Evolutionary conservation across 257 asterid species (phyloP).

Genomic region (Agastache rugosa): DNA sequence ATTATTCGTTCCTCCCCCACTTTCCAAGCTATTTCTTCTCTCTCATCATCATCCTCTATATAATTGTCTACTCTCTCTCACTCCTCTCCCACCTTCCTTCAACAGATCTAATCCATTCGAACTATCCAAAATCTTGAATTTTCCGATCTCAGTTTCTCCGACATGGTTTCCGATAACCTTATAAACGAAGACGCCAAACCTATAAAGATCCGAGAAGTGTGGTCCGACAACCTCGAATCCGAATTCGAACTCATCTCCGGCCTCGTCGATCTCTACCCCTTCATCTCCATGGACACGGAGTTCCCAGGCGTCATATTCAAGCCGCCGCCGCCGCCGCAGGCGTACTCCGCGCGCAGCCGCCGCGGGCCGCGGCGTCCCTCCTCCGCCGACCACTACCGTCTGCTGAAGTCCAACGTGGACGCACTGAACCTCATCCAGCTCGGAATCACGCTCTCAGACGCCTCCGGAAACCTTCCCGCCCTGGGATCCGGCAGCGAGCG

Average conservation of each 20-base stretch:
- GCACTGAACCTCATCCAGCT: constrained; percentile 66
- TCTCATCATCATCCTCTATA: constrained; percentile 23
- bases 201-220: constrained; percentile 51
- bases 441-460: constrained; percentile 75
- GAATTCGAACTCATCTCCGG: constrained; percentile 52
- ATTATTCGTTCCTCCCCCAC: constrained; percentile 28
- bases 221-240: constrained; percentile 52
- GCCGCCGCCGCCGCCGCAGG: constrained; percentile 34
- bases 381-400: constrained; percentile 59
- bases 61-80: constrained; percentile 11
- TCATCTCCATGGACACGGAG: constrained; percentile 66
- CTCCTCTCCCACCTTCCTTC: constrained; percentile 9
- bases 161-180: constrained; percentile 33
- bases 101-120: neutral
- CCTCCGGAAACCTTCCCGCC: constrained; percentile 70
- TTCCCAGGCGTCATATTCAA: constrained; percentile 74
- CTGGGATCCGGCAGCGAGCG: constrained; percentile 45
- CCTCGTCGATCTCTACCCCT: constrained; percentile 51
- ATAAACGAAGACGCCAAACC: constrained; percentile 21
- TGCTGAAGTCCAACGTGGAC: constrained; percentile 77
- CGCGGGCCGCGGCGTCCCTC: constrained; percentile 36
- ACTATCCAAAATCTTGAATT: neutral
- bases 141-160: neutral
- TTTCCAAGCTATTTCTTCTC: constrained; percentile 33
- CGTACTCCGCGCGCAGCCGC: neutral